Evolutionary conservation across 208 protist genomes (phyloP).

Genomic region (Lotmaria passim): DNA sequence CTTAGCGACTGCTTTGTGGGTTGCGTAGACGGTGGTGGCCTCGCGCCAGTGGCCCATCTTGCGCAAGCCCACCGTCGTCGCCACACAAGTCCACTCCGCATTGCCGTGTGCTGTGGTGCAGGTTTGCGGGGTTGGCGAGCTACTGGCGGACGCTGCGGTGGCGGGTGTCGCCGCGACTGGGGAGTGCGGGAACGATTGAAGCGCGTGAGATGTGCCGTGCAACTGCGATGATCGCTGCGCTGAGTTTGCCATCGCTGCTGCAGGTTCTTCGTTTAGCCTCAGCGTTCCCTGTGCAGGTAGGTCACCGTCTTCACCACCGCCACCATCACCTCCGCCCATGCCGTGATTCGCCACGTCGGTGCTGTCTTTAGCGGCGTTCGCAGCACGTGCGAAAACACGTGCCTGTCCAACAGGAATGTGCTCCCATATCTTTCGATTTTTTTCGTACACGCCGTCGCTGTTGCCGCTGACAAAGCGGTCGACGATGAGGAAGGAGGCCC

Average conservation of each 20-base stretch:
- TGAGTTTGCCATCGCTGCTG: background rate
- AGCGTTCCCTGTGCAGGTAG: background rate
- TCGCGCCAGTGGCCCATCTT: constrained; percentile 76
- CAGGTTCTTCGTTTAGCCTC: background rate
- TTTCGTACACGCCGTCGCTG: constrained; percentile 71
- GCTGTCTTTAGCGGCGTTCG: background rate
- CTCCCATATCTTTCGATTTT: constrained; percentile 82
- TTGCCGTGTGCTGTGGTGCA: background rate
- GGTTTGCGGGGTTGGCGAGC: background rate
- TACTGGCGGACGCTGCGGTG: background rate
- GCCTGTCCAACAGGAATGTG: constrained; percentile 75
- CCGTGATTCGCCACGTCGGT: background rate
- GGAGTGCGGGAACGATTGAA: background rate
- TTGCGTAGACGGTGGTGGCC: constrained; percentile 36
- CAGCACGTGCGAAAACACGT: constrained; percentile 51
- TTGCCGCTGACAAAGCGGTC: constrained; percentile 62
- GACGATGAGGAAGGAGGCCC: constrained; percentile 56
- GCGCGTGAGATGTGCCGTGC: background rate
- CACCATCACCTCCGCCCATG: background rate
- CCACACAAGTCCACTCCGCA: constrained; percentile 36
- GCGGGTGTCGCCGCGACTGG: background rate
- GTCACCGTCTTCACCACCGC: background rate
- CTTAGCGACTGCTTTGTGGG: constrained; percentile 38
- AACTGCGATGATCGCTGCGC: background rate
- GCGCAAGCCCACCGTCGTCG: constrained; percentile 56